Evolutionary conservation across 371 early-diverging fungal species (phyloP).

Genomic region (Syncephalastrum monosporum): DNA sequence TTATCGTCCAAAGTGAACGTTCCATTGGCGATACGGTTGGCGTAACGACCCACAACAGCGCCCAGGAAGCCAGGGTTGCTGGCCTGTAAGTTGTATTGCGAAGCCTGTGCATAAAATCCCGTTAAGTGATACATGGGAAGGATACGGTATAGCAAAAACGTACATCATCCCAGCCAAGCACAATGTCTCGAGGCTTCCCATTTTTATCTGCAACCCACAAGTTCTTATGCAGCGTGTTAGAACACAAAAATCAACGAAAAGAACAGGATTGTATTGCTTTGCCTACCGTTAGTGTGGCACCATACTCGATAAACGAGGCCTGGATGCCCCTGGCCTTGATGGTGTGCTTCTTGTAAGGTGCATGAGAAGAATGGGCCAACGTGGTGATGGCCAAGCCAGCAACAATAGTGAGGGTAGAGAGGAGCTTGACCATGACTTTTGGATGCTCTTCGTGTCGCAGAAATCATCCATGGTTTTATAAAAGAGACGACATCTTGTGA

Average conservation of each 20-base stretch:
- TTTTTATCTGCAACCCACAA: constrained; percentile 23
- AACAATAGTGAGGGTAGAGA: no score
- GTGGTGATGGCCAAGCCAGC: no score
- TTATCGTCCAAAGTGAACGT: constrained; percentile 16
- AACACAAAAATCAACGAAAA: no score
- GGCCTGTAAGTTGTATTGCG: constrained; percentile 16
- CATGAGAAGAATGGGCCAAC: no score
- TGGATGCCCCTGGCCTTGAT: constrained; percentile 25
- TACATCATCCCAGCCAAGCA: constrained; percentile 27
- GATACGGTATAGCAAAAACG: not conserved
- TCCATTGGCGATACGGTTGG: constrained; percentile 24
- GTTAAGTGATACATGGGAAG: not conserved
- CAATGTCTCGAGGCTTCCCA: constrained; percentile 13
- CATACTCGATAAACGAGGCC: constrained; percentile 22
- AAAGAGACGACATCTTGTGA: no score
- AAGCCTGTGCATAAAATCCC: constrained; percentile 4
- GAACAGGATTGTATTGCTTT: no score
- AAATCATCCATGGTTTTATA: no score
- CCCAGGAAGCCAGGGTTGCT: constrained; percentile 16
- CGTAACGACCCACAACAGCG: constrained; percentile 24
- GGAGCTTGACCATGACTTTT: no score
- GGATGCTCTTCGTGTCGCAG: no score
- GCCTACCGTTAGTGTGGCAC: constrained; percentile 20
- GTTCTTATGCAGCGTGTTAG: constrained; percentile 4
- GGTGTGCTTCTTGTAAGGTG: constrained; percentile 17